Percentiles rank a stretch among this genome's conserved stretches.
Conservation (phyloP, 495 filamentous ascomycete genomes). For the Trichoderma parareesei region DNA sequence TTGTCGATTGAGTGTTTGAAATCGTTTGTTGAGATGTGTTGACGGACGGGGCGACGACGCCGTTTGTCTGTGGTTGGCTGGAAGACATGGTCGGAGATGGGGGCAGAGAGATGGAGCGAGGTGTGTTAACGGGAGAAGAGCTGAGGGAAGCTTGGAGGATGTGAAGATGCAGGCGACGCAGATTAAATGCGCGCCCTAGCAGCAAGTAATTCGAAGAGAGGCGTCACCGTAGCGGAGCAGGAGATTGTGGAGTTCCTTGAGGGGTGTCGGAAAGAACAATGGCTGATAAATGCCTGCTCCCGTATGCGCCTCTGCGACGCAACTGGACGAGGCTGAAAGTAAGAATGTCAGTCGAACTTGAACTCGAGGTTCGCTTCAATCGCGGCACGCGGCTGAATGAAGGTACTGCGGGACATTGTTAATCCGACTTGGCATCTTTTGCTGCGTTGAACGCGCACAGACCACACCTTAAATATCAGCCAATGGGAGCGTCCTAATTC, state of each 20-base stretch:
- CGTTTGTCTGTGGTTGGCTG: slow-evolving; percentile 33
- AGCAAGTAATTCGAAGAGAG: too few relatives aligned
- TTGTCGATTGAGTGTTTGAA: slow-evolving; percentile 25
- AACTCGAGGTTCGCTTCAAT: slow-evolving; percentile 2
- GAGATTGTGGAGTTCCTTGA: too few relatives aligned
- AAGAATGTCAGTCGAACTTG: not conserved
- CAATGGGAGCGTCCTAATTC: not conserved
- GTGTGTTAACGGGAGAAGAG: not conserved
- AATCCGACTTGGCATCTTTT: slow-evolving; percentile 10
- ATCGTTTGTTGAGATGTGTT: slow-evolving; percentile 26
- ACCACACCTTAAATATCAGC: slow-evolving; percentile 23
- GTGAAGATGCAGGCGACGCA: not conserved
- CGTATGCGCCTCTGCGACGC: not conserved
- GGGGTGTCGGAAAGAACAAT: too few relatives aligned
- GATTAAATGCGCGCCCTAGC: too few relatives aligned
- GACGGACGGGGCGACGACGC: slow-evolving; percentile 25
- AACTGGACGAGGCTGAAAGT: not conserved
- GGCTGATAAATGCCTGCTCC: too few relatives aligned
- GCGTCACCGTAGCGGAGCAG: too few relatives aligned
- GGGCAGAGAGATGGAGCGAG: not conserved
- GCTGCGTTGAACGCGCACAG: slow-evolving; percentile 17
- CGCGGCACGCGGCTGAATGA: not conserved
- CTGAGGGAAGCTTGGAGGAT: not conserved
- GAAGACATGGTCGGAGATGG: not conserved
- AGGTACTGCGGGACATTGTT: slow-evolving; percentile 14